These are phyloP conservation scores for Potentilla sterilis DNA, from an alignment of 306 rosid species.

Conservation along the genomic window DNA sequence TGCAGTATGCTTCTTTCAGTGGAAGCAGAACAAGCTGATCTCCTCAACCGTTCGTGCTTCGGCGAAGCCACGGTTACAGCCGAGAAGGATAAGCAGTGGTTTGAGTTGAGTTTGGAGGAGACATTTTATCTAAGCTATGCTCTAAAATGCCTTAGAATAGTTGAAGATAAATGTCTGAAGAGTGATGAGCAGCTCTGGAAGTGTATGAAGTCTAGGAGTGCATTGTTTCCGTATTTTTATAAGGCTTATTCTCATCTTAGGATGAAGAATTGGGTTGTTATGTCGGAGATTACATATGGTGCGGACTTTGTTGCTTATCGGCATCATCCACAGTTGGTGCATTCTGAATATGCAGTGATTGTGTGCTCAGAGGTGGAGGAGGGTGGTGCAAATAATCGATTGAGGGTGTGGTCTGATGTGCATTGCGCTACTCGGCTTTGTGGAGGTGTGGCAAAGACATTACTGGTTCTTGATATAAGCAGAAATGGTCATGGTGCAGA, in stretches of 20 bases:
- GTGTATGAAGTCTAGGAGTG: neutral
- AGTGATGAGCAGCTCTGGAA: neutral
- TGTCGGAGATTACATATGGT: neutral
- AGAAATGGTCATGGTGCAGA: neutral
- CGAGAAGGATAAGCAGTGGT: neutral
- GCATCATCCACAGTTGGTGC: constrained; percentile 2
- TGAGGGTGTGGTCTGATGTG: constrained; percentile 1
- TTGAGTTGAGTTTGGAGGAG: constrained; percentile 4
- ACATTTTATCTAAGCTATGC: neutral
- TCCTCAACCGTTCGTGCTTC: neutral
- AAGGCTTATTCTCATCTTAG: neutral
- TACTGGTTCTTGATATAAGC: neutral
- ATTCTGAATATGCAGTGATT: neutral
- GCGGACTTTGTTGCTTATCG: neutral
- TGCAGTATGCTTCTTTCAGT: neutral
- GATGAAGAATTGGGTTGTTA: neutral
- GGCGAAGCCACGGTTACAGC: neutral
- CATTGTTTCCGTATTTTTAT: neutral
- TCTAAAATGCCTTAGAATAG: neutral
- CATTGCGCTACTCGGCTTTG: constrained; percentile 10
- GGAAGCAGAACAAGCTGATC: neutral
- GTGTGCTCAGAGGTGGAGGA: neutral
- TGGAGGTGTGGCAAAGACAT: constrained; percentile 7
- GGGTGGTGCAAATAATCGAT: neutral
- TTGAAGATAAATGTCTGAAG: neutral